A percentile compares a stretch with the other conserved stretches of the same genome.
Evolutionary conservation across 2,329 filamentous ascomycete genomes (phyloP).

Genomic region (Colletotrichum lentis): DNA sequence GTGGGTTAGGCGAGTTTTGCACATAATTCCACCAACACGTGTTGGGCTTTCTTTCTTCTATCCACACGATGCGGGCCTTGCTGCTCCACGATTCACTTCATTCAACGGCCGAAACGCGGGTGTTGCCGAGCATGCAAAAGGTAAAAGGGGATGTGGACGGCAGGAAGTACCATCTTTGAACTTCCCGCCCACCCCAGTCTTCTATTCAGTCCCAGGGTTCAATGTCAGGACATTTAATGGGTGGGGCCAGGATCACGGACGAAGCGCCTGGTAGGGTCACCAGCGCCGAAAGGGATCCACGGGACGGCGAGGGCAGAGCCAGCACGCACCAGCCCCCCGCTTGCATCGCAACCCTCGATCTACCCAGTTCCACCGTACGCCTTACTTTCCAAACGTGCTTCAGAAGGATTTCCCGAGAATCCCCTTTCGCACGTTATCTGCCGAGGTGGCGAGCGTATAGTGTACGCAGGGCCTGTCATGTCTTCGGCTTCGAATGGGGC

Average conservation of each 20-base stretch:
- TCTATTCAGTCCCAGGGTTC: constrained; percentile 1
- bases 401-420: constrained; percentile 6
- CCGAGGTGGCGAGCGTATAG: constrained; percentile 1
- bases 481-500: constrained; percentile 5
- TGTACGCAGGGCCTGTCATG: neutral
- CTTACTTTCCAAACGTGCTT: constrained; percentile 19
- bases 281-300: constrained; percentile 13
- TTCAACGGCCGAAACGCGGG: neutral
- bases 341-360: constrained; percentile 31
- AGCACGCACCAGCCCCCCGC: constrained; percentile 20
- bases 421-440: constrained; percentile 7
- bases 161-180: neutral
- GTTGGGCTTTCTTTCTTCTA: neutral
- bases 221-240: constrained; percentile 24
- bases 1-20: neutral
- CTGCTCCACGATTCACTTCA: constrained; percentile 9
- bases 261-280: constrained; percentile 25
- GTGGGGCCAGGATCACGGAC: constrained; percentile 26
- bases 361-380: constrained; percentile 21
- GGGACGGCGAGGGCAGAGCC: constrained; percentile 13
- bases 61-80: neutral
- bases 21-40: constrained; percentile 19
- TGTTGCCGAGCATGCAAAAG: constrained; percentile 16
- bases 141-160: neutral
- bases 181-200: neutral